Base-by-base conservation (phyloP, 2,329 filamentous ascomycete genomes). In the Calonectria multiphialidica region DNA sequence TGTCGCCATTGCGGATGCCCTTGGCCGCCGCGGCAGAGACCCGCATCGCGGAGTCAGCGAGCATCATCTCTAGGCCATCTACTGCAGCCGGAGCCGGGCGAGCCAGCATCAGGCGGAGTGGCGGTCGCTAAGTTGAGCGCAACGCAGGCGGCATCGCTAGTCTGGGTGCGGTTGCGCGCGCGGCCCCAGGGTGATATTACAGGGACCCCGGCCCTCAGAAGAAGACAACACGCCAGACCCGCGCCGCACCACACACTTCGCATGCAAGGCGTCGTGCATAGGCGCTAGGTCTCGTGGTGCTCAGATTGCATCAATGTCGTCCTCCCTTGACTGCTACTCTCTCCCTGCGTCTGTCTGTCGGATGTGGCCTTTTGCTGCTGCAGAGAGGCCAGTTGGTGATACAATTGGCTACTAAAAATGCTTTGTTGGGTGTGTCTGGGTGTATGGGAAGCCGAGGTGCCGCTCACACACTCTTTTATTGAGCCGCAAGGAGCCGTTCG, bases 281-380 rank as follows among this genome's bases (percentile, higher is more conserved):
- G 73, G 76, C 78, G 71, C 73, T 70, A 77, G 78, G 80, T 81
- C 80, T 78, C 79, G 80, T 81, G 80, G 78, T 77, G 72, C 65
- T 66, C 50, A 66, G 66, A 72, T 72, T 72, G 66, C 73, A 66
- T 62, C 47, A 30, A 70, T 53, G 45, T 63, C 62, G 49, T 68
- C 47, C 71, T 76, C 72, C 63, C 68, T 72, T 64, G 53, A 40
- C 23, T 35, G 30, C 37, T 63, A 30, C 40, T 25, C 40, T 25
- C 40, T 57, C 21, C 40, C 55, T 44, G 68, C 67, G 53, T 25
- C 21, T 66, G 40, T 50, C 61, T 66, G 40, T 50, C 61, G 53
- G 18, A 57, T 37, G 55, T 30, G 47, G n/a, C 12, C 18, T 25
- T 25, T 62, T 45, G 5, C 47, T 23, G 35, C 62, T 18, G 23